Percentiles rank a stretch among this genome's conserved stretches.
These are phyloP conservation scores for Neofusicoccum umdonicola DNA, from an alignment of 2,329 filamentous ascomycete genomes.

Conservation along the genomic window DNA sequence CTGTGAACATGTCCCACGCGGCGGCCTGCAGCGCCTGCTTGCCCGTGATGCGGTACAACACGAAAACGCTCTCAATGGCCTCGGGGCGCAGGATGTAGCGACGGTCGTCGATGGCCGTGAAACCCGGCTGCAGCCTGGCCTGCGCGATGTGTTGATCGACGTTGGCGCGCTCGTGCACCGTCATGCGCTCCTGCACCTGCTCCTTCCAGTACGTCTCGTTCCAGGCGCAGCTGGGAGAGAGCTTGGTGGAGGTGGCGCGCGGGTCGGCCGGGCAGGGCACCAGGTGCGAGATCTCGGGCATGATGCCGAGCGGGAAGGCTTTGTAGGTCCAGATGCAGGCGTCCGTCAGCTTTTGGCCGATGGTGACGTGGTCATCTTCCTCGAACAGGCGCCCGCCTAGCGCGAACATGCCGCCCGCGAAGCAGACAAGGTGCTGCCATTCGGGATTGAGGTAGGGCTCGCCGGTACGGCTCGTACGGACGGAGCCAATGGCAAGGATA, in stretches of 20 bases:
- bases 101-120: slow-evolving; percentile 43
- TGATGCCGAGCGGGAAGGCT: slow-evolving; percentile 56
- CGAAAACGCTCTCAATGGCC: slow-evolving; percentile 61
- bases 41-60: slow-evolving; percentile 60
- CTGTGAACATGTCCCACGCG: slow-evolving; percentile 52
- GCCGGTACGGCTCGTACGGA: background rate
- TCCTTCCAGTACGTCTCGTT: slow-evolving; percentile 52
- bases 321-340: slow-evolving; percentile 64
- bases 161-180: slow-evolving; percentile 28
- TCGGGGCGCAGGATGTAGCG: slow-evolving; percentile 53
- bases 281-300: slow-evolving; percentile 59
- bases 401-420: slow-evolving; percentile 62
- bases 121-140: slow-evolving; percentile 43
- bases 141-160: slow-evolving; percentile 37
- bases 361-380: slow-evolving; percentile 52
- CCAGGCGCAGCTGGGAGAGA: slow-evolving; percentile 47
- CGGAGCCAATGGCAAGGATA: slow-evolving; percentile 35
- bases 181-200: slow-evolving; percentile 30
- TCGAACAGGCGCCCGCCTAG: slow-evolving; percentile 58
- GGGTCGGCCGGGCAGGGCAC: slow-evolving; percentile 43
- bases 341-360: slow-evolving; percentile 58
- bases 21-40: slow-evolving; percentile 46
- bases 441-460: slow-evolving; percentile 46
- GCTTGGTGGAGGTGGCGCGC: background rate
- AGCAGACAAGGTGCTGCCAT: slow-evolving; percentile 59